Percentiles rank a stretch among this genome's conserved stretches.
phyloP scores from a whole-genome alignment of 768 basidiomycete species.

The Suillus placidus region DNA sequence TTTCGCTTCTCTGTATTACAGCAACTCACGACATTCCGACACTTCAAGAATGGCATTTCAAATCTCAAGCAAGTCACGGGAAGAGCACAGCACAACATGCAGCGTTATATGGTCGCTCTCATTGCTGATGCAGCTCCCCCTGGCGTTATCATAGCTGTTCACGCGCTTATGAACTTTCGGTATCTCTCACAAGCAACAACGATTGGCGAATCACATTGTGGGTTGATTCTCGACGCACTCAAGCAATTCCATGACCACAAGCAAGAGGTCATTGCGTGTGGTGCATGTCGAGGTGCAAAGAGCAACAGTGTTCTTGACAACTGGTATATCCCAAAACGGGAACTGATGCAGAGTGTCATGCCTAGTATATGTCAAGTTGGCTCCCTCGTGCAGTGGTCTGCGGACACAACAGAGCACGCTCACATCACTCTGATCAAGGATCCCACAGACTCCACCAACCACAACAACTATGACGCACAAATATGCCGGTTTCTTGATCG shows the following conservation, averaged over 20 bases:
- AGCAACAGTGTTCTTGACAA: slow-evolving; percentile 28
- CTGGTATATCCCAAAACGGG: slow-evolving; percentile 47
- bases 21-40: slow-evolving; percentile 22
- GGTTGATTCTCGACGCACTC: slow-evolving; percentile 26
- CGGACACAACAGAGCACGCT: slow-evolving; percentile 38
- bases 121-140: slow-evolving; percentile 36
- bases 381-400: slow-evolving; percentile 31
- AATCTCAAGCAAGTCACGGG: slow-evolving; percentile 31
- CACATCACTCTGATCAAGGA: slow-evolving; percentile 38
- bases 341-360: slow-evolving; percentile 19
- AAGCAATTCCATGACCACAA: slow-evolving; percentile 40
- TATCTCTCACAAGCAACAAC: neutral
- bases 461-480: slow-evolving; percentile 32
- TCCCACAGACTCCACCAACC: slow-evolving; percentile 29
- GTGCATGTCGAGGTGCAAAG: slow-evolving; percentile 29
- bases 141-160: slow-evolving; percentile 35
- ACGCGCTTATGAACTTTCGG: slow-evolving; percentile 24
- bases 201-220: slow-evolving; percentile 23
- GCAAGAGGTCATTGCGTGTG: slow-evolving; percentile 32
- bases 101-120: slow-evolving; percentile 31
- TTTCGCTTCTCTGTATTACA: slow-evolving; percentile 27
- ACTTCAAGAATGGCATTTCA: slow-evolving; percentile 32
- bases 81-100: slow-evolving; percentile 29
- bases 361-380: slow-evolving; percentile 34
- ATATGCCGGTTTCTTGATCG: slow-evolving; percentile 38